Base-by-base conservation (phyloP, 805 yeast genomes). In the Candida ortonii region DNA sequence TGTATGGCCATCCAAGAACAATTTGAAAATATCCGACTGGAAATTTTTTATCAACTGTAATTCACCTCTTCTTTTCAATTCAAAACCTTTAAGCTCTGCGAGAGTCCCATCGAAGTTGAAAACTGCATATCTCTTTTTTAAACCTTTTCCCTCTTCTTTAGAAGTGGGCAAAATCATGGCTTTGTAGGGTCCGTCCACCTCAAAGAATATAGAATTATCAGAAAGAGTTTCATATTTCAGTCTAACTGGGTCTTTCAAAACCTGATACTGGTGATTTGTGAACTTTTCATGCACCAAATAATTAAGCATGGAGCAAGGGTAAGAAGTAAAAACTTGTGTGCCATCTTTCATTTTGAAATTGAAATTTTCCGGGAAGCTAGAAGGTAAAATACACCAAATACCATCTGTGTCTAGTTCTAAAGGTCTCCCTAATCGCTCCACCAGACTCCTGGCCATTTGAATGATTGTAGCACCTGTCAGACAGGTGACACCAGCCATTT, bases 401-500 rank as follows among this genome's bases (percentile, higher is more conserved):
- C 99, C 99, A 71, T 93, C 99, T 0, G 99, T 93, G 62, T 93
- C 99, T 45, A 93, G 73, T 55, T 93, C 99, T 41, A 93, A 66
- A 0, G 98, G 98, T 49, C 97, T 71, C 2, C 99, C 99, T 4
- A 94, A 65, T 50, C 96, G 68, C 57, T 90, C 97, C 10, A 93
- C 96, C 39, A 93, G 65, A 1, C 83, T 65, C 43, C 97, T 71
- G 0, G 99, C 99, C 93, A 90, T 84, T 62, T 94, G 97, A 67
- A 93, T 93, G 50, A 93, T 93, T 0, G 95, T 87, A 1, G 98
- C 96, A 34, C 99, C 99, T 0, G 98, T 93, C 30, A 89, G 70
- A 71, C 98, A 94, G 0, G 99, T 93, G 13, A 93, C 93, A 44
- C 99, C 99, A 0, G 98, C 99, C 98, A 94, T 93, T 60, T 93